These are phyloP conservation scores for Claviceps quebecensis DNA, from an alignment of 2,329 filamentous ascomycete species.

Conservation along the genomic window DNA sequence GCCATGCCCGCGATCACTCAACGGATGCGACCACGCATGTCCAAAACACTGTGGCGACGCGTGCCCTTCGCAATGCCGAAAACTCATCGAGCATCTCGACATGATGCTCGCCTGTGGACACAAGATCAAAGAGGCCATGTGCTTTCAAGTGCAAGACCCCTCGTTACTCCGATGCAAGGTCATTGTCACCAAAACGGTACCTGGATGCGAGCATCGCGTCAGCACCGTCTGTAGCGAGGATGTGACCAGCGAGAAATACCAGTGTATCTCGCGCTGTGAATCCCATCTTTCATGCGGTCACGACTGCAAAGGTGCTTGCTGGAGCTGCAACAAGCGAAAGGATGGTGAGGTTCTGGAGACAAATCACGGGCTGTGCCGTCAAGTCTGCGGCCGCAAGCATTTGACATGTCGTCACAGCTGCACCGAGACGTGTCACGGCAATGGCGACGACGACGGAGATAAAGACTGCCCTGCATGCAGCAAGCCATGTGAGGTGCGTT, in stretches of 20 bases:
- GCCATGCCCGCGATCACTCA: conserved; percentile 26
- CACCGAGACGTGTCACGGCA: conserved; percentile 34
- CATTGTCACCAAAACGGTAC: conserved; percentile 31
- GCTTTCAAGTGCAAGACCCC: conserved; percentile 30
- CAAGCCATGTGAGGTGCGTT: conserved; percentile 38
- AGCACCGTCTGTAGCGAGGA: conserved; percentile 34
- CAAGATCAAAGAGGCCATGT: conserved; percentile 12
- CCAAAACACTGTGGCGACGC: neutral
- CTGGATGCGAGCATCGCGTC: conserved; percentile 41
- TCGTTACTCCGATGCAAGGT: conserved; percentile 32
- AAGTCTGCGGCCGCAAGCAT: conserved; percentile 34
- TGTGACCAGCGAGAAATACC: conserved; percentile 24
- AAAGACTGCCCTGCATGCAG: conserved; percentile 32
- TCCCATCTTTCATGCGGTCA: conserved; percentile 42
- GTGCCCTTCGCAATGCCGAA: neutral
- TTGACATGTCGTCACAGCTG: conserved; percentile 45
- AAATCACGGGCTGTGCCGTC: conserved; percentile 33
- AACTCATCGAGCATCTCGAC: neutral
- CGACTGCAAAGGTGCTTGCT: conserved; percentile 34
- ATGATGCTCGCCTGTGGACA: conserved; percentile 1
- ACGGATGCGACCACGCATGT: conserved; percentile 23
- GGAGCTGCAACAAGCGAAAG: conserved; percentile 28
- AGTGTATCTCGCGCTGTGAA: conserved; percentile 35
- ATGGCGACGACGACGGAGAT: conserved; percentile 5
- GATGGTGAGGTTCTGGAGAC: conserved; percentile 14